Evolutionary conservation across 495 filamentous ascomycete species (phyloP).

Genomic region (Annulohypoxylon maeteangense): DNA sequence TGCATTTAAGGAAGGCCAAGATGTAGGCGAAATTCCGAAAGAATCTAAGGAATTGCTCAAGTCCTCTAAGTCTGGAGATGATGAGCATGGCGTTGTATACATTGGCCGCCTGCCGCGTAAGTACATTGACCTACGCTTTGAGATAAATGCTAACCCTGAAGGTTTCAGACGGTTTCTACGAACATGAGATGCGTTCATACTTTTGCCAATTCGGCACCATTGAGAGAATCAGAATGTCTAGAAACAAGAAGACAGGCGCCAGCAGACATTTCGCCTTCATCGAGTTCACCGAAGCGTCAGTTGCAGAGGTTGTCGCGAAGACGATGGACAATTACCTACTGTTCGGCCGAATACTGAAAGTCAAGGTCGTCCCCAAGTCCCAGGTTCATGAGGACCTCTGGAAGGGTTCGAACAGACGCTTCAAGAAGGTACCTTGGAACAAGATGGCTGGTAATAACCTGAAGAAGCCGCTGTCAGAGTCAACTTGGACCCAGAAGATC

Average conservation of each 20-base stretch:
- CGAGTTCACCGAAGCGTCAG: conserved; percentile 80
- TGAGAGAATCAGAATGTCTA: conserved; percentile 79
- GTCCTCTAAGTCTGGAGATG: conserved; percentile 56
- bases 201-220: conserved; percentile 96
- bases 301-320: conserved; percentile 87
- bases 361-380: conserved; percentile 77
- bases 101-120: conserved; percentile 82
- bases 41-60: conserved; percentile 68
- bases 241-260: conserved; percentile 86
- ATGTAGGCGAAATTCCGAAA: conserved; percentile 71
- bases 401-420: conserved; percentile 87
- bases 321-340: conserved; percentile 99
- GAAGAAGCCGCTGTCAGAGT: conserved; percentile 73
- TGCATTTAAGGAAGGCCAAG: conserved; percentile 58
- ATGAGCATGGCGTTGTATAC: conserved; percentile 83
- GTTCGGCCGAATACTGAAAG: conserved; percentile 91
- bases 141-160: conserved; percentile 40
- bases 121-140: background rate
- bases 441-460: conserved; percentile 79
- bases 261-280: conserved; percentile 94
- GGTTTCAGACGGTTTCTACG: conserved; percentile 81
- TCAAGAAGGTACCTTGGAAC: conserved; percentile 87
- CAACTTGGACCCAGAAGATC: conserved; percentile 79
- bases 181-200: conserved; percentile 92
- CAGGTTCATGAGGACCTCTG: conserved; percentile 84